phyloP scores from a whole-genome alignment of 2,329 filamentous ascomycete genomes.

The Clonostachys chloroleuca region DNA sequence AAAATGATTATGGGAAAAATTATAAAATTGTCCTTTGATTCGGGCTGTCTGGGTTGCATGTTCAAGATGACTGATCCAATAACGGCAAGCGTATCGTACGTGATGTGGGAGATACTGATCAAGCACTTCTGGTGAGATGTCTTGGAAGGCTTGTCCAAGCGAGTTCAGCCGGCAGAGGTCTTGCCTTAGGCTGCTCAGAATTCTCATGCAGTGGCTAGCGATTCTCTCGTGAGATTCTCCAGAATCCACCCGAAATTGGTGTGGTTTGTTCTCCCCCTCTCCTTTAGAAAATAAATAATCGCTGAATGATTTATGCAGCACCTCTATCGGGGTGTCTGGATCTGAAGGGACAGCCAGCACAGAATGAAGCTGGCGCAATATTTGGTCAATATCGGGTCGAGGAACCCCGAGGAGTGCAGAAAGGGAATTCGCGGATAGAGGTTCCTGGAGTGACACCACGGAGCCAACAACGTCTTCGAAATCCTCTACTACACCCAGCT shows the following conservation, averaged over 20 bases:
- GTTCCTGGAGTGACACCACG: too few relatives aligned
- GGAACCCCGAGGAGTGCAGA: background rate
- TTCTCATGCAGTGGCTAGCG: conserved; percentile 5
- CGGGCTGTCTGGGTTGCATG: background rate
- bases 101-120: background rate
- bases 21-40: background rate
- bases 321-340: background rate
- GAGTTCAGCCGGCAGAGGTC: background rate
- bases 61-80: background rate
- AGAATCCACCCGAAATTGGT: conserved; percentile 30
- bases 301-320: conserved; percentile 21
- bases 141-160: background rate
- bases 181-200: background rate
- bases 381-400: background rate
- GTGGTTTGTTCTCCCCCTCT: conserved; percentile 1
- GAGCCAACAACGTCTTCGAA: too few relatives aligned
- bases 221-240: conserved; percentile 20
- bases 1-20: background rate
- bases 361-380: conserved; percentile 6
- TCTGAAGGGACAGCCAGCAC: conserved; percentile 1
- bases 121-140: background rate
- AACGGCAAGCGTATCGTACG: background rate
- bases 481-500: too few relatives aligned
- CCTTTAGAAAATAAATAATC: conserved; percentile 25
- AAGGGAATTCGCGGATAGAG: too few relatives aligned